phyloP scores from a whole-genome alignment of 2,329 filamentous ascomycete species.

The Tolypocladium pustulatum region DNA sequence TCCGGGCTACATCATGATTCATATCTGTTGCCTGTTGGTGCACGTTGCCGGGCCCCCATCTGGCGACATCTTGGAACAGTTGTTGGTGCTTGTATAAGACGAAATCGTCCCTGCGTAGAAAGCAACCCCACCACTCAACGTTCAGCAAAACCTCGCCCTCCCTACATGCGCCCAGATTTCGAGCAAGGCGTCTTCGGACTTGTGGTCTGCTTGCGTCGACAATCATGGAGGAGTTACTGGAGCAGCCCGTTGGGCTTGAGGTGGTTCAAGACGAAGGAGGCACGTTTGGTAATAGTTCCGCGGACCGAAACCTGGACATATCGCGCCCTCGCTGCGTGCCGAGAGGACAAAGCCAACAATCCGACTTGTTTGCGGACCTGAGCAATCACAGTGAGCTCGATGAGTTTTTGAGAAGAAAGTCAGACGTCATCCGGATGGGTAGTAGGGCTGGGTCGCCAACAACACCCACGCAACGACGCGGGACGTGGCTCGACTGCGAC shows the following conservation, averaged over 20 bases:
- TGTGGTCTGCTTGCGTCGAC: background rate
- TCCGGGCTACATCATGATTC: background rate
- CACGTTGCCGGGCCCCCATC: background rate
- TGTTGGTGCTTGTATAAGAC: background rate
- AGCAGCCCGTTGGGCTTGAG: background rate
- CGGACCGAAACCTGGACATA: background rate
- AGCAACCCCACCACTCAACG: background rate
- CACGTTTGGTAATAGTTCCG: background rate
- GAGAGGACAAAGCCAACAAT: slow-evolving; percentile 1
- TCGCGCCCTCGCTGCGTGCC: background rate
- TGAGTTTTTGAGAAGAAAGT: slow-evolving; percentile 1
- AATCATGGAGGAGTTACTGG: background rate
- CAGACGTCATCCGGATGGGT: background rate
- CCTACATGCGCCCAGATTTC: background rate
- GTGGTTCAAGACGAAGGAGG: background rate
- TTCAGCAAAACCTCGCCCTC: background rate
- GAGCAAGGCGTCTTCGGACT: background rate
- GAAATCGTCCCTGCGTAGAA: background rate
- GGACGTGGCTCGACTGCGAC: background rate
- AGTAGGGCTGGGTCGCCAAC: background rate
- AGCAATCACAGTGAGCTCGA: slow-evolving; percentile 7
- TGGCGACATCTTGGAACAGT: background rate
- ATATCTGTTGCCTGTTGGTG: background rate
- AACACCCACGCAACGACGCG: background rate
- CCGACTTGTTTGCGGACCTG: slow-evolving; percentile 8